Percentiles rank a stretch among this genome's conserved stretches.
phyloP scores from a whole-genome alignment of 2,329 filamentous ascomycete genomes.

The Gaeumannomyces tritici region DNA sequence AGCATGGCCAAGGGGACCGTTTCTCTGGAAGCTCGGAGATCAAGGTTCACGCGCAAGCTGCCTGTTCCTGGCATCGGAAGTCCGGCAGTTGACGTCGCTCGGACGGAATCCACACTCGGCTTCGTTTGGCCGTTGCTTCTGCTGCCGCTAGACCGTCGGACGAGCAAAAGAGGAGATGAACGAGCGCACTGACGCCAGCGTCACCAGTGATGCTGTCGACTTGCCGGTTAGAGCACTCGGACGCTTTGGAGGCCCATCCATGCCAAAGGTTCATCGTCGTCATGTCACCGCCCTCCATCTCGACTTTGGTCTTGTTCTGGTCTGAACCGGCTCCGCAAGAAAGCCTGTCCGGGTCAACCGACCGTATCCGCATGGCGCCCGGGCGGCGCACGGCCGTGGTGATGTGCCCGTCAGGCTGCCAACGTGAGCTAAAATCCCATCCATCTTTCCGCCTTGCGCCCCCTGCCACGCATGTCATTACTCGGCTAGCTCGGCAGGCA shows the following conservation, averaged over 20 bases:
- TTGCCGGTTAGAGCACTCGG: neutral
- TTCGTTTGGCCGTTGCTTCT: neutral
- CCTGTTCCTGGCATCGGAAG: neutral
- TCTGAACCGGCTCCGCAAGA: neutral
- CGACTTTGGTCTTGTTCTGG: neutral
- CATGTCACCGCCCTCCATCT: no score
- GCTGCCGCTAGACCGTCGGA: no score
- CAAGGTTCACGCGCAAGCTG: neutral
- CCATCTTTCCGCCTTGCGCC: no score
- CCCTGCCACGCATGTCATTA: no score
- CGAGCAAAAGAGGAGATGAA: neutral
- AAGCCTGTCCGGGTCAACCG: neutral
- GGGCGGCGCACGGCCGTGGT: neutral
- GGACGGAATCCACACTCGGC: neutral
- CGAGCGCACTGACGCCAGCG: neutral
- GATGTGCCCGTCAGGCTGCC: neutral
- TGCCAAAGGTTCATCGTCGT: no score
- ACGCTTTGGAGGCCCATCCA: no score
- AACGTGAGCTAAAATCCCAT: no score
- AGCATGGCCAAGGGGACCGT: no score
- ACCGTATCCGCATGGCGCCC: neutral
- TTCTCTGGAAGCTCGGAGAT: neutral
- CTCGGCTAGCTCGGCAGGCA: no score
- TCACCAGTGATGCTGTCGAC: neutral
- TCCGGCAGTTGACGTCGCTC: neutral